Percentiles rank a stretch among this genome's conserved stretches.
phyloP scores from a whole-genome alignment of 768 basidiomycete genomes.

The Suillus americanus region DNA sequence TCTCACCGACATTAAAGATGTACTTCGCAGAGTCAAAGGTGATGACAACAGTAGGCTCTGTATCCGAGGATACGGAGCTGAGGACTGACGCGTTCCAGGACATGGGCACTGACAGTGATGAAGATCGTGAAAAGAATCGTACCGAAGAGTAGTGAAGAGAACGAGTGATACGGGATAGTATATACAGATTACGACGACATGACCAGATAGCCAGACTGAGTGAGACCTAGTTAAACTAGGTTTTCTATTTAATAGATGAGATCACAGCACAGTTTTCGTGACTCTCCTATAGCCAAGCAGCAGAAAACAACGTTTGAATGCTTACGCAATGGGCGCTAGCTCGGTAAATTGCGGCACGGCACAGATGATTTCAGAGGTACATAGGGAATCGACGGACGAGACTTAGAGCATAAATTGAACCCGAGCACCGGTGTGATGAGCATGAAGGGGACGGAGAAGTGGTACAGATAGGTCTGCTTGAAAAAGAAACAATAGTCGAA shows the following conservation, averaged over 20 bases:
- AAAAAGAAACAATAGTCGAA: too few species aligned
- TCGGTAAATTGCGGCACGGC: too few species aligned
- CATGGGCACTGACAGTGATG: constrained; percentile 31
- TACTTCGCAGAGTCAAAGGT: constrained; percentile 80
- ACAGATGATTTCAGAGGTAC: too few species aligned
- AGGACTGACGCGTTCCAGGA: constrained; percentile 66
- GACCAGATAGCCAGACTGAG: not conserved
- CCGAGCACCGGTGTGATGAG: too few species aligned
- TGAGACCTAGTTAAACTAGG: not conserved
- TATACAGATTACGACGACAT: not conserved
- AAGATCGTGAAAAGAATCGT: not conserved
- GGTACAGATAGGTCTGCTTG: too few species aligned
- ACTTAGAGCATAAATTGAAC: too few species aligned
- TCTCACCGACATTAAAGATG: constrained; percentile 87
- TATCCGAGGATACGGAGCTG: constrained; percentile 66
- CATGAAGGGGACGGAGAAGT: too few species aligned
- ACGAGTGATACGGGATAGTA: not conserved
- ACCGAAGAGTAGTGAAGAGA: not conserved
- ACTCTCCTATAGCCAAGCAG: not conserved
- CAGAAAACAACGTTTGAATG: not conserved
- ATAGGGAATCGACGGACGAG: too few species aligned
- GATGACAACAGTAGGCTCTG: constrained; percentile 75
- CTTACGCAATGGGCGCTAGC: not conserved
- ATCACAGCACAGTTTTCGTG: not conserved
- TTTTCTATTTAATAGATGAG: not conserved